Evolutionary conservation across 2,329 filamentous ascomycete species (phyloP).

Genomic region (Pseudopithomyces chartarum): DNA sequence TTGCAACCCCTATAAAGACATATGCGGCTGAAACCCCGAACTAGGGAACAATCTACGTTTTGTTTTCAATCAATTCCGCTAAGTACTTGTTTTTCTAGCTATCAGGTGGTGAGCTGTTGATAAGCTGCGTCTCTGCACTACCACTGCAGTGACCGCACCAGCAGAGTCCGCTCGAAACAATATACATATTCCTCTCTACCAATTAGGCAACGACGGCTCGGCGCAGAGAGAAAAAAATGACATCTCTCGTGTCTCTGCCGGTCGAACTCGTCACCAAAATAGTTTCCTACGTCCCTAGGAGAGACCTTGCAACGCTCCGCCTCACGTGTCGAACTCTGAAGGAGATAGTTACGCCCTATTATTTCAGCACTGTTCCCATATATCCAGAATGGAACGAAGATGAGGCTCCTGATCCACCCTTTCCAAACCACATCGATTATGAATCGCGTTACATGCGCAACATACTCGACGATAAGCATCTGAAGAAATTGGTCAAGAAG

Average conservation of each 20-base stretch:
- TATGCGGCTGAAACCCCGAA: no score
- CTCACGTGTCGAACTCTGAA: background rate
- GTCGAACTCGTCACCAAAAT: background rate
- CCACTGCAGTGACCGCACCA: no score
- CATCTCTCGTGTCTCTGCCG: background rate
- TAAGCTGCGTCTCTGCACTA: no score
- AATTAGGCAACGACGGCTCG: no score
- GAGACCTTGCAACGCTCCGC: background rate
- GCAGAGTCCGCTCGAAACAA: no score
- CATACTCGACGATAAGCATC: background rate
- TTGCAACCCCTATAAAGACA: no score
- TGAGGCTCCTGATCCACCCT: background rate
- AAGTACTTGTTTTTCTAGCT: no score
- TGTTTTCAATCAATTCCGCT: no score
- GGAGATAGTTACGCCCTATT: background rate
- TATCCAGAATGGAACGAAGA: background rate
- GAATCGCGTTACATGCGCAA: constrained; percentile 5
- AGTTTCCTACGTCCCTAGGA: background rate
- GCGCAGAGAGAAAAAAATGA: background rate
- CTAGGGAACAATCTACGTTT: no score
- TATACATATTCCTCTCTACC: no score
- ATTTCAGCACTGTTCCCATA: background rate
- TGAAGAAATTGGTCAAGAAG: constrained; percentile 11
- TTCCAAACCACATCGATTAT: constrained; percentile 2
- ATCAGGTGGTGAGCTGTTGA: no score